Conservation (phyloP, 2,329 filamentous ascomycete genomes). For the Teratosphaeria viscida region DNA sequence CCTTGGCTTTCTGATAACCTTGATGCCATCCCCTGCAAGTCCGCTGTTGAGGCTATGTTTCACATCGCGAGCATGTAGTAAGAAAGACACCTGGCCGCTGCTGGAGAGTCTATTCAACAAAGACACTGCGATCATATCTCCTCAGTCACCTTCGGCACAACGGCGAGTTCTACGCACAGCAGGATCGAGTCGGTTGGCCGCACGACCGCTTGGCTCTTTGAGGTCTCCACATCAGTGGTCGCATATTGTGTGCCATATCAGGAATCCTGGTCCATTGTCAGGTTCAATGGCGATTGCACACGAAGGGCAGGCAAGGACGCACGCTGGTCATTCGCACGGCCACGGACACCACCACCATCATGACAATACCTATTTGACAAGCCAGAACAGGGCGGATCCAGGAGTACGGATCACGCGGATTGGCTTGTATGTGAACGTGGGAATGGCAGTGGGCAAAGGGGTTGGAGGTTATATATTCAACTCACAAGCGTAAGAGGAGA, state of each 20-base stretch:
- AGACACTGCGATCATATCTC: not conserved
- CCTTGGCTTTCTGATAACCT: not conserved
- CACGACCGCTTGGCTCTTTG: not conserved
- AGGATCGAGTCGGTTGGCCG: not conserved
- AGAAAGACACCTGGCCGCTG: constrained; percentile 2
- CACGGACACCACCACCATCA: constrained; percentile 66
- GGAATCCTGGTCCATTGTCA: constrained; percentile 6
- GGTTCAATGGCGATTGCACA: constrained; percentile 11
- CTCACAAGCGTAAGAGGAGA: constrained; percentile 52
- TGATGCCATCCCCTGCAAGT: not conserved
- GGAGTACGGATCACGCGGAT: constrained; percentile 89
- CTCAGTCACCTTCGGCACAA: not conserved
- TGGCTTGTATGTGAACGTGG: constrained; percentile 77
- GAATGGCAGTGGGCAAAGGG: constrained; percentile 90
- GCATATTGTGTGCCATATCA: constrained; percentile 20
- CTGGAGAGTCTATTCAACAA: not conserved
- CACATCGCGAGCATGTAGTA: constrained; percentile 3
- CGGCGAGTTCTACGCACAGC: not conserved
- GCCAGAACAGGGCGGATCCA: constrained; percentile 77
- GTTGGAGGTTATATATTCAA: constrained; percentile 89
- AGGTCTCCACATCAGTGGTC: constrained; percentile 25
- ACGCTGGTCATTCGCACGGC: constrained; percentile 29
- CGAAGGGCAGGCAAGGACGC: constrained; percentile 18
- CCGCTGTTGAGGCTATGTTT: constrained; percentile 4
- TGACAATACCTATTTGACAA: constrained; percentile 74